phyloP scores from a whole-genome alignment of 2,329 filamentous ascomycete species.

The Fusarium cicatricum region DNA sequence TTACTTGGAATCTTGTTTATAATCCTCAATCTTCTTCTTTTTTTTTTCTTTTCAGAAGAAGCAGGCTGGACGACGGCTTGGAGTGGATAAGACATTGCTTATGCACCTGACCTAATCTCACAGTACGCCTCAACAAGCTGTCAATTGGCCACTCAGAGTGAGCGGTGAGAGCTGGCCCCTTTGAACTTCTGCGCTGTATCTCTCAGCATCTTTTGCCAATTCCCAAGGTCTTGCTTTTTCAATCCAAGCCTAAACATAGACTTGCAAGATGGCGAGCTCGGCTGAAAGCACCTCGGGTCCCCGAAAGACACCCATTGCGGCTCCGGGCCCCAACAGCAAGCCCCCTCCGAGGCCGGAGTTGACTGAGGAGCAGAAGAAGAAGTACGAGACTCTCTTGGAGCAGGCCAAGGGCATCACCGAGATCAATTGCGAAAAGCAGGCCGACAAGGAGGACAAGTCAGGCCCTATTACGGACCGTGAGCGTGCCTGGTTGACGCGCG shows the following conservation, averaged over 20 bases:
- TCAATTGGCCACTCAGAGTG: conserved; percentile 11
- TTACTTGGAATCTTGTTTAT: no score
- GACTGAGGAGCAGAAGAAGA: conserved; percentile 78
- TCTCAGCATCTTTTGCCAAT: conserved; percentile 5
- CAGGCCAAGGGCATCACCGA: conserved; percentile 76
- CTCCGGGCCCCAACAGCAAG: conserved; percentile 64
- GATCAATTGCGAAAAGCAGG: conserved; percentile 60
- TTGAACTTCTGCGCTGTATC: not conserved
- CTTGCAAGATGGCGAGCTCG: conserved; percentile 32
- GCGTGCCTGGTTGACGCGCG: conserved; percentile 87
- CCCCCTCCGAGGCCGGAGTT: conserved; percentile 67
- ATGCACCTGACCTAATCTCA: conserved; percentile 1
- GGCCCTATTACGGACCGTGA: conserved; percentile 80
- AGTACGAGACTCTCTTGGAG: conserved; percentile 81
- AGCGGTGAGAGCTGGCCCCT: conserved; percentile 30
- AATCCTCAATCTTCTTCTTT: no score
- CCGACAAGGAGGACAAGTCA: conserved; percentile 58
- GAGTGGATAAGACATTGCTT: not conserved
- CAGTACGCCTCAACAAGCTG: conserved; percentile 15
- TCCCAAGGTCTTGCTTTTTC: not conserved
- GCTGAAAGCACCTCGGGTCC: conserved; percentile 32
- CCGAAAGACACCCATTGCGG: conserved; percentile 64
- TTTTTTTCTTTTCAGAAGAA: no score
- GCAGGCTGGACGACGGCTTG: no score
- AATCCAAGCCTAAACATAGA: not conserved